Base-by-base conservation (phyloP, 345 rosid genomes). In the Litchi chinensis region DNA sequence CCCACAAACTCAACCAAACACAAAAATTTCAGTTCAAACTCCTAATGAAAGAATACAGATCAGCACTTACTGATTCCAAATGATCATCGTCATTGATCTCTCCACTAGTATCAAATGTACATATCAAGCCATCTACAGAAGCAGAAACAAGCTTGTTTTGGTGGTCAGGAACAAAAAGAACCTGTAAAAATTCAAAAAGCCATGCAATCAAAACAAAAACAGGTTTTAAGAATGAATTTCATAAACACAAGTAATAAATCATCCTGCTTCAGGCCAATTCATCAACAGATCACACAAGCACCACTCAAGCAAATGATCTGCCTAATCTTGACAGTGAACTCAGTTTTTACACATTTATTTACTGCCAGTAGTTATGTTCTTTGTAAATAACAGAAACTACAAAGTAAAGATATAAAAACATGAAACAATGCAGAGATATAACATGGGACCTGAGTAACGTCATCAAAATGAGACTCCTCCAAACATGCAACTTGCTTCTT, bases 41-140 rank as follows among this genome's bases (percentile, higher is more conserved):
- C 65, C 6, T 26, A 62, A 74, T 43, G 48, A 22, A 13, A 50
- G 16, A 63, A 62, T 43, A 16, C 15, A 44, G 9, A 13, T 22
- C 37, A 28, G 70, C 70, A 84, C 95, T 88, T 83, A 96, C 99
- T n/a, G 98, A 90, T 64, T 94, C 99, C 32, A 94, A 89, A 87
- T 91, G 87, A 72, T 96, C 97, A 54, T 93, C 94, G n/a, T 96
- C 98, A 66, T 90, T 91, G 83, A 96, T 88, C 82, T 89, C 88
- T 83, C 97, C 94, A 75, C 75, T 82, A 26, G 94, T 93, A 85
- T 94, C 91, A 77, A 91, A 93, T 60, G 83, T n/a, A 79, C 99
- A 96, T 32, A 94, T 83, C 86, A 96, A 89, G 59, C 99, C 99
- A 84, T 96, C 99, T 3, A 85, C 94, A 39, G 98, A 96, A 80